A percentile compares a stretch with the other conserved stretches of the same genome.
Conservation (phyloP, 1,284 basidiomycete species). For the Lentinula novae-zelandiae region DNA sequence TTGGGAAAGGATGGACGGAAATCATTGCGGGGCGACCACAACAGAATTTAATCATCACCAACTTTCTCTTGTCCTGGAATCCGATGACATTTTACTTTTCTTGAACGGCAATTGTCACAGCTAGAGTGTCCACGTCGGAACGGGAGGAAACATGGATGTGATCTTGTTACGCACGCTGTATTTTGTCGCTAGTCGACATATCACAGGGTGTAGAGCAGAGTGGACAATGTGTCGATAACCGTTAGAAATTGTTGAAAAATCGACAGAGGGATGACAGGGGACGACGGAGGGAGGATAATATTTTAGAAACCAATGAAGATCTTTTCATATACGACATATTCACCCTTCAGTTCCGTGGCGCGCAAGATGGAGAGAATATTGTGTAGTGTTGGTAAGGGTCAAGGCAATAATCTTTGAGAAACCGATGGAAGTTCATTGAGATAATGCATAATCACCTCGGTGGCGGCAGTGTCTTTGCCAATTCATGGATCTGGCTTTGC, state of each 20-base stretch:
- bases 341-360: neutral
- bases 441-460: neutral
- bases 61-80: constrained; percentile 77
- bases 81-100: constrained; percentile 82
- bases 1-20: constrained; percentile 19
- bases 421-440: neutral
- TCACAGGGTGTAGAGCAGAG: neutral
- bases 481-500: constrained; percentile 75
- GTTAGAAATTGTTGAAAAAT: neutral
- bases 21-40: neutral
- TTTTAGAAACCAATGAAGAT: neutral
- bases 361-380: neutral
- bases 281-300: neutral
- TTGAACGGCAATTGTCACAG: constrained; percentile 82
- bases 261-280: neutral
- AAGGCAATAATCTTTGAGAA: neutral
- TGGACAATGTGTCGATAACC: neutral
- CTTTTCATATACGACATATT: neutral
- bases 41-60: constrained; percentile 21
- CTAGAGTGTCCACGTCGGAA: constrained; percentile 52
- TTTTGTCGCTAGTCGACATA: neutral
- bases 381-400: neutral
- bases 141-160: neutral
- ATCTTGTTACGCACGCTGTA: neutral
- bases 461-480: constrained; percentile 55